Conservation (phyloP, 768 basidiomycete genomes). For the Dacryopinax primogenitus region DNA sequence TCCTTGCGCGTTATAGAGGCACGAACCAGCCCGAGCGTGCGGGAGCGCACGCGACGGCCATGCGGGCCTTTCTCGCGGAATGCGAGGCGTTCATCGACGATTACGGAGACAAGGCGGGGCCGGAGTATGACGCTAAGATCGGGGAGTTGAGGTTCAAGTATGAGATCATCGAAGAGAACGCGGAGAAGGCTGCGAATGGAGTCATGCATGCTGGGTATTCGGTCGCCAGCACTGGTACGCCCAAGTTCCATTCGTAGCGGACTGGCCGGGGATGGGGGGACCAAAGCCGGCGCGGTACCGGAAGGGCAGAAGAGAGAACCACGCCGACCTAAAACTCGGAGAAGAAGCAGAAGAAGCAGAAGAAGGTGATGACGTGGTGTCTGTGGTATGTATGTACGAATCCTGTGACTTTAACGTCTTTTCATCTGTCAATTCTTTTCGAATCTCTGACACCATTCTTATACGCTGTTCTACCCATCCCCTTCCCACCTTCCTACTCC, state of each 20-base stretch:
- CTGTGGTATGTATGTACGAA: no score
- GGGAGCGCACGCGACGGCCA: conserved; percentile 5
- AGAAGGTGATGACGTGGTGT: no score
- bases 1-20: neutral
- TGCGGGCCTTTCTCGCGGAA: neutral
- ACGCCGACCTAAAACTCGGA: no score
- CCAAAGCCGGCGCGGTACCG: no score
- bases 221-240: neutral
- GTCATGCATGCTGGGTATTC: conserved; percentile 2
- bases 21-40: conserved; percentile 6
- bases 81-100: conserved; percentile 9
- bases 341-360: no score
- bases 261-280: no score
- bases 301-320: no score
- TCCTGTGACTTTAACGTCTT: no score
- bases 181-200: neutral
- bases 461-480: no score
- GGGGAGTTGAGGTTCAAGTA: neutral
- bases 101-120: neutral
- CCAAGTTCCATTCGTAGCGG: conserved; percentile 1
- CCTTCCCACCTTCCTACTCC: no score
- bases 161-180: conserved; percentile 3
- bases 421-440: neutral
- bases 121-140: conserved; percentile 1
- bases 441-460: no score